Evolutionary conservation across 495 filamentous ascomycete species (phyloP).

Genomic region (Clohesyomyces aquaticus): DNA sequence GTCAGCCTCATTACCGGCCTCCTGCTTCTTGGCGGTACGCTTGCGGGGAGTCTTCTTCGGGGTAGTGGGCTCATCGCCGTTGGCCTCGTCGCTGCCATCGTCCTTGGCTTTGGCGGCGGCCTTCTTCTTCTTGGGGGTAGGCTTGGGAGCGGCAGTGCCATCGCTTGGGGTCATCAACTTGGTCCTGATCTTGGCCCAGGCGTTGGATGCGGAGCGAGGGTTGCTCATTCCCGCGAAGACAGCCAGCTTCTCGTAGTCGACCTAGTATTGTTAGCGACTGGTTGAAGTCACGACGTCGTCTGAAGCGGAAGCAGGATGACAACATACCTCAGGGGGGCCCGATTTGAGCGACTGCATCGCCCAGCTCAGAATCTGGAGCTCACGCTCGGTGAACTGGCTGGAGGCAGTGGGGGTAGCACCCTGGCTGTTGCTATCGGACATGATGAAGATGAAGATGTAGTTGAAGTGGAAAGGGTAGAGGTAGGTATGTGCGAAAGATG

Average conservation of each 20-base stretch:
- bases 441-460: constrained; percentile 15
- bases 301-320: not conserved
- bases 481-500: not conserved
- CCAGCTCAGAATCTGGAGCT: constrained; percentile 32
- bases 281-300: not conserved
- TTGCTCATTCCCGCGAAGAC: constrained; percentile 43
- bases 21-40: constrained; percentile 32
- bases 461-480: not conserved
- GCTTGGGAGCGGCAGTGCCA: constrained; percentile 1
- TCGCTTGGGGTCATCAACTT: constrained; percentile 34
- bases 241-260: constrained; percentile 45
- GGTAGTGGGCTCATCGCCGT: constrained; percentile 10
- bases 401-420: not conserved
- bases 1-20: constrained; percentile 20
- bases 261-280: constrained; percentile 20
- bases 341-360: constrained; percentile 37
- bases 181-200: constrained; percentile 57
- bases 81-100: constrained; percentile 8
- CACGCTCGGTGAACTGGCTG: constrained; percentile 34
- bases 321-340: constrained; percentile 35
- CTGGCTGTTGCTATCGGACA: constrained; percentile 18
- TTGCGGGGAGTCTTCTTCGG: constrained; percentile 32
- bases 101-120: constrained; percentile 14
- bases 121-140: constrained; percentile 29
- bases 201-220: constrained; percentile 54